Evolutionary conservation across 78 protist species (phyloP).

Genomic region (Dictyostelium discoideum): DNA sequence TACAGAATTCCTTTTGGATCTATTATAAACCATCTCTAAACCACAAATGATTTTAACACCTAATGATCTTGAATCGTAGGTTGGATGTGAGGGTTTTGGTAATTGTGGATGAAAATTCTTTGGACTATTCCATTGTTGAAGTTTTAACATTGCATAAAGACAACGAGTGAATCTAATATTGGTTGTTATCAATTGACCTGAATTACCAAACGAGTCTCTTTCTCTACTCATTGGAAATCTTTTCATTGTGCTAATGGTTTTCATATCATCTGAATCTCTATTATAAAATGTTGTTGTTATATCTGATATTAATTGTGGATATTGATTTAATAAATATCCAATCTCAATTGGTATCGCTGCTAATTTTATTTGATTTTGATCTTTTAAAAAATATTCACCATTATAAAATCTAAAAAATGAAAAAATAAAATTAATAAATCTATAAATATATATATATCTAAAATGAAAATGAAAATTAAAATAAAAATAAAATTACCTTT

Average conservation of each 20-base stretch:
- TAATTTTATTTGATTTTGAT: slow-evolving; percentile 20
- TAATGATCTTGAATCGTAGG: not conserved
- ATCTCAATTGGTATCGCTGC: slow-evolving; percentile 17
- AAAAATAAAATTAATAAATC: not conserved
- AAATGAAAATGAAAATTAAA: not conserved
- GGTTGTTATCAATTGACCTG: not conserved
- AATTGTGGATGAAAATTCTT: not conserved
- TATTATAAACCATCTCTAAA: slow-evolving; percentile 36
- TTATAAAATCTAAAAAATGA: not conserved
- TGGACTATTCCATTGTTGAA: slow-evolving; percentile 49
- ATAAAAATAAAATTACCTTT: not conserved
- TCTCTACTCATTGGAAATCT: slow-evolving; percentile 32
- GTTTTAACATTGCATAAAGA: slow-evolving; percentile 46
- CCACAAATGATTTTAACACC: slow-evolving; percentile 42
- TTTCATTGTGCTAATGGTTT: slow-evolving; percentile 8
- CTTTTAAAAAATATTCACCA: slow-evolving; percentile 2
- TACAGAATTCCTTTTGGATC: not conserved
- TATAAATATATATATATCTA: not conserved
- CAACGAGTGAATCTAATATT: slow-evolving; percentile 24
- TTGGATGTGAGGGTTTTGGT: slow-evolving; percentile 44
- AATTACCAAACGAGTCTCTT: not conserved
- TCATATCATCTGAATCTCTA: slow-evolving; percentile 63
- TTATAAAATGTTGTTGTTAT: slow-evolving; percentile 12
- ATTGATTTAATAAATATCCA: slow-evolving; percentile 15
- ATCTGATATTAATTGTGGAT: slow-evolving; percentile 38